Evolutionary conservation across 805 yeast genomes (phyloP).

Genomic region (Metschnikowia gelsemii): DNA sequence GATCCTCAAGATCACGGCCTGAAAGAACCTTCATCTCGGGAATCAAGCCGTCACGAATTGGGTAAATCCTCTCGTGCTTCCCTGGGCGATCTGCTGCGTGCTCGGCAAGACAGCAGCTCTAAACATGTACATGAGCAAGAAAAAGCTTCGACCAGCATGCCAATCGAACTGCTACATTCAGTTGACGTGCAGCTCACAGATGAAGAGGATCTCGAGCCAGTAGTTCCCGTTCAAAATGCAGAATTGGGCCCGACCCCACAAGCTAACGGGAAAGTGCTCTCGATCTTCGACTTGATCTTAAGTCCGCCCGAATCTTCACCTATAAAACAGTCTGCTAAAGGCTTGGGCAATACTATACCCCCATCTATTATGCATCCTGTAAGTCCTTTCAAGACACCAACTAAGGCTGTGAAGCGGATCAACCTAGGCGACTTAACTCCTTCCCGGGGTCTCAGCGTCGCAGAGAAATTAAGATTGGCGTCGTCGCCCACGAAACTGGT

Average conservation of each 20-base stretch:
- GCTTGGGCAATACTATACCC: constrained; percentile 3
- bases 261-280: constrained; percentile 69
- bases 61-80: too few species aligned
- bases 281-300: constrained; percentile 61
- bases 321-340: constrained; percentile 18
- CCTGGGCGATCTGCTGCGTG: too few species aligned
- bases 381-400: constrained; percentile 36
- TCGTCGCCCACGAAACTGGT: constrained; percentile 10
- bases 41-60: too few species aligned
- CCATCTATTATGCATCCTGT: background rate
- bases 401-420: constrained; percentile 24
- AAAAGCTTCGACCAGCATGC: background rate
- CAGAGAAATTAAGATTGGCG: constrained; percentile 14
- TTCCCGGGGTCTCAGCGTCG: constrained; percentile 12
- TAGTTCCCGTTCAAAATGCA: constrained; percentile 16
- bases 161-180: background rate
- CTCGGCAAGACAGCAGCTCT: background rate
- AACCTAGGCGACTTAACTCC: constrained; percentile 19
- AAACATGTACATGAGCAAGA: background rate
- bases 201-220: constrained; percentile 16
- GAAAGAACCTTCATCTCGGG: too few species aligned
- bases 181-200: constrained; percentile 14
- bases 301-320: constrained; percentile 48
- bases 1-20: background rate
- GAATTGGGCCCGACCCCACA: constrained; percentile 89